Percentiles rank a stretch among this genome's conserved stretches.
Conservation (phyloP, 2,329 filamentous ascomycete genomes). For the Fusarium nisikadoi region DNA sequence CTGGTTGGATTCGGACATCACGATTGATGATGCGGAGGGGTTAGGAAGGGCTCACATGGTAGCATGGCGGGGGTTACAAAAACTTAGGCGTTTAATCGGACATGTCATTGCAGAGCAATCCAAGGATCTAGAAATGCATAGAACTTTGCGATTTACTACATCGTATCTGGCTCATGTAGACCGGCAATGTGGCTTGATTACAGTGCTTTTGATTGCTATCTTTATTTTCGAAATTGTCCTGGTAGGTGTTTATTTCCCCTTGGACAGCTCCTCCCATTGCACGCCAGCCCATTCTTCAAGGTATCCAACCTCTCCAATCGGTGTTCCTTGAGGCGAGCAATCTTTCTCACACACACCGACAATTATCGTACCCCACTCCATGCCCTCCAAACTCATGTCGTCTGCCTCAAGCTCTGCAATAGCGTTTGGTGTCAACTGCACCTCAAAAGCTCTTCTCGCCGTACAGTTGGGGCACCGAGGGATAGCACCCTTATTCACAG, state of each 20-base stretch:
- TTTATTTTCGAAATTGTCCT: background rate
- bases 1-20: constrained; percentile 44
- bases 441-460: constrained; percentile 81
- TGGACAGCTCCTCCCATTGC: constrained; percentile 88
- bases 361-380: constrained; percentile 98
- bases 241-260: constrained; percentile 44
- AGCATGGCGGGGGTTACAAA: constrained; percentile 47
- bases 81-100: constrained; percentile 52
- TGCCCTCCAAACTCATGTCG: constrained; percentile 78
- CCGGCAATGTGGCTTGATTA: constrained; percentile 6
- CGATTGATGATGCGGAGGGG: constrained; percentile 44
- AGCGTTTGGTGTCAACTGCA: constrained; percentile 90
- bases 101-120: constrained; percentile 51
- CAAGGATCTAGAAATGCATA: constrained; percentile 47
- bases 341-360: constrained; percentile 85
- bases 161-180: constrained; percentile 19
- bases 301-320: constrained; percentile 76
- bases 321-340: constrained; percentile 71
- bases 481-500: constrained; percentile 67
- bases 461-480: constrained; percentile 84
- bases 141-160: constrained; percentile 45
- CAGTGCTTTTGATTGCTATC: constrained; percentile 21
- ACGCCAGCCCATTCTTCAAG: constrained; percentile 97
- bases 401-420: constrained; percentile 90
- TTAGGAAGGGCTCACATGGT: constrained; percentile 44